Evolutionary conservation across 495 filamentous ascomycete genomes (phyloP), one percentile per base, ranked within the genome.

Genomic region (Penicillium maclennaniae): DNA sequence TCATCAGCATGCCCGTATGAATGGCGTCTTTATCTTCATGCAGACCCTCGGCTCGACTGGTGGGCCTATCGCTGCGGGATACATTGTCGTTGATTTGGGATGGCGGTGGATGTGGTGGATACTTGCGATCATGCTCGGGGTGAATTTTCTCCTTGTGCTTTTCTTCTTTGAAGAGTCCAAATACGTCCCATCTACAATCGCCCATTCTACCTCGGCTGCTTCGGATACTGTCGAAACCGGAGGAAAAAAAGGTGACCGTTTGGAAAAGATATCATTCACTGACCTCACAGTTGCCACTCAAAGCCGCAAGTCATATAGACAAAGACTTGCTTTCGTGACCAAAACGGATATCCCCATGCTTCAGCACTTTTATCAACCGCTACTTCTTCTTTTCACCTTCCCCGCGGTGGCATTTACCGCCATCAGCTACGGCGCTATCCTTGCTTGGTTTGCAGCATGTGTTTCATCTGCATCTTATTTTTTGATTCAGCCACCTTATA

Each of bases 101-200:
- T 78, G 73, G 73, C 48, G 67, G 46, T 74, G 71, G 70, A 62
- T 74, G 15, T 78, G 72, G 65, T 75, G 69, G 72, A 70, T 67
- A 47, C 59, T 57, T 23, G 63, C 65, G n/a, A 73, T 74, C 39
- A 60, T 71, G 50, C 63, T 76, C 36, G 72, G 60, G 6, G 49
- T 67, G 17, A 54, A 53, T 21, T 41, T 72, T 10, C 15, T 74
- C 19, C 34, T 70, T 15, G 59, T 71, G 31, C 37, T 67, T 4
- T 72, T 73, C 49, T 54, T 54, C 34, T 69, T 67, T 36, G 70
- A 74, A 45, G 71, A 76, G 50, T 67, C 64, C 15, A 69, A 69
- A 43, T 73, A 59, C 49, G 38, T 52, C 16, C 53, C 57, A 21
- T 20, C 26, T 8, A 5, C 7, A 1, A 23, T 42, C 21, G 48